Percentiles rank a stretch among this genome's conserved stretches.
Evolutionary conservation across 2,329 filamentous ascomycete species (phyloP).

Genomic region (Xylariaceae sp.): DNA sequence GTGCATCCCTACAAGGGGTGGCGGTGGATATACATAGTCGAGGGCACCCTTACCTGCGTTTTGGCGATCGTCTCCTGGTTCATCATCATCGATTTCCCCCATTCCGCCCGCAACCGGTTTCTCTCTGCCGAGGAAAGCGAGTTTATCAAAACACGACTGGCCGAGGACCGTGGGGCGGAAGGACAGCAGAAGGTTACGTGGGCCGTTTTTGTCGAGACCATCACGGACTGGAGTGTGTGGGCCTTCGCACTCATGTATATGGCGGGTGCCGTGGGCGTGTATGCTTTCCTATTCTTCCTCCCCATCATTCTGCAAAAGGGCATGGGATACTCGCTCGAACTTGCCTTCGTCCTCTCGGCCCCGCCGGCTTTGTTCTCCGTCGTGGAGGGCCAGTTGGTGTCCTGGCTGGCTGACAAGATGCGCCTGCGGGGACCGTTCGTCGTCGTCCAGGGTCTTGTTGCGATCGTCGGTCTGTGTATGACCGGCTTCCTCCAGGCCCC

Average conservation of each 20-base stretch:
- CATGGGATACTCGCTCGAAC: constrained; percentile 26
- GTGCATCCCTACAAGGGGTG: constrained; percentile 46
- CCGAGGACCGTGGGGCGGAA: constrained; percentile 31
- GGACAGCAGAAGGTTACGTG: constrained; percentile 23
- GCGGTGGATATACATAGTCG: constrained; percentile 52
- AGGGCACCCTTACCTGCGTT: constrained; percentile 41
- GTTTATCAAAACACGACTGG: constrained; percentile 33
- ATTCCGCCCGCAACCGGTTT: constrained; percentile 44
- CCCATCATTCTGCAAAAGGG: constrained; percentile 27
- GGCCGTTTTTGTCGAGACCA: constrained; percentile 20
- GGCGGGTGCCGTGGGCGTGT: constrained; percentile 27
- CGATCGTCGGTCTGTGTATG: constrained; percentile 28
- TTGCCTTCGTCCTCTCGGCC: constrained; percentile 40
- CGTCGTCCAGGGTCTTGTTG: constrained; percentile 22
- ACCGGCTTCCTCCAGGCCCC: constrained; percentile 26
- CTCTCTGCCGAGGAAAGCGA: constrained; percentile 43
- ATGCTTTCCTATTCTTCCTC: constrained; percentile 31
- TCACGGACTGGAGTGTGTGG: constrained; percentile 28
- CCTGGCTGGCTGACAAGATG: constrained; percentile 38
- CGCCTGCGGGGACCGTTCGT: constrained; percentile 30
- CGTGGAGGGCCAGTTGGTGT: constrained; percentile 36
- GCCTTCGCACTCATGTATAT: constrained; percentile 29
- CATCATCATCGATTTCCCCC: constrained; percentile 51
- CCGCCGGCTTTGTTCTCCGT: constrained; percentile 41
- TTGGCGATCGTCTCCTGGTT: constrained; percentile 39